phyloP scores from a whole-genome alignment of 2,329 filamentous ascomycete genomes.

The Paraphoma sp. region DNA sequence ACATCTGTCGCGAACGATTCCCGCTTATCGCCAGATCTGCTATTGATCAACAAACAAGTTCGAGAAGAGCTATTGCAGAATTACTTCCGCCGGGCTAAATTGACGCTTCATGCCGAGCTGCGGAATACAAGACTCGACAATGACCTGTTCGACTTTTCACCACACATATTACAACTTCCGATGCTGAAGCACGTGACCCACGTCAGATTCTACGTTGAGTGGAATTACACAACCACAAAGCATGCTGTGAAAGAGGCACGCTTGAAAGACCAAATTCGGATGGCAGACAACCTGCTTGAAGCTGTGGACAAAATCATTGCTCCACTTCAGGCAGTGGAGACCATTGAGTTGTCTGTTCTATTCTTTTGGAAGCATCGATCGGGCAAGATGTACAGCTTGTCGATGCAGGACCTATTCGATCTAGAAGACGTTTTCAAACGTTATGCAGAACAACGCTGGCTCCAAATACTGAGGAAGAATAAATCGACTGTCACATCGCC shows the following conservation, averaged over 20 bases:
- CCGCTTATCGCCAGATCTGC: slow-evolving; percentile 29
- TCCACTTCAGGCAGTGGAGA: slow-evolving; percentile 31
- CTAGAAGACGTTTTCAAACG: slow-evolving; percentile 44
- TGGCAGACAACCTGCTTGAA: slow-evolving; percentile 38
- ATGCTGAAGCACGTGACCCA: slow-evolving; percentile 38
- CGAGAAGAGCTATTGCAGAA: slow-evolving; percentile 35
- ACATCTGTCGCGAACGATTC: slow-evolving; percentile 25
- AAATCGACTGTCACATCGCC: slow-evolving; percentile 24
- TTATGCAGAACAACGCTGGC: slow-evolving; percentile 41
- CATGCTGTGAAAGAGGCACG: slow-evolving; percentile 20
- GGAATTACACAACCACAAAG: slow-evolving; percentile 40
- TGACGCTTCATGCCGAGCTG: slow-evolving; percentile 44
- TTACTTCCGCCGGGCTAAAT: slow-evolving; percentile 37
- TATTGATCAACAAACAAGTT: slow-evolving; percentile 41
- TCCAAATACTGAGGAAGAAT: slow-evolving; percentile 33
- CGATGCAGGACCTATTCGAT: slow-evolving; percentile 45
- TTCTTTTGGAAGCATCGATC: slow-evolving; percentile 45
- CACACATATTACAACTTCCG: slow-evolving; percentile 39
- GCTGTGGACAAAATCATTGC: slow-evolving; percentile 40
- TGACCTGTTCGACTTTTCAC: slow-evolving; percentile 42
- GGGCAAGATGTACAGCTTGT: slow-evolving; percentile 42
- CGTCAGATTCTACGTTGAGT: slow-evolving; percentile 44
- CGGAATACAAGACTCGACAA: slow-evolving; percentile 38
- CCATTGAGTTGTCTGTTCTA: slow-evolving; percentile 40
- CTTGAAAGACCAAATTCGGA: slow-evolving; percentile 37